These are phyloP conservation scores for Cucurbita ficifolia DNA, from an alignment of 306 rosid genomes.

Conservation along the genomic window DNA sequence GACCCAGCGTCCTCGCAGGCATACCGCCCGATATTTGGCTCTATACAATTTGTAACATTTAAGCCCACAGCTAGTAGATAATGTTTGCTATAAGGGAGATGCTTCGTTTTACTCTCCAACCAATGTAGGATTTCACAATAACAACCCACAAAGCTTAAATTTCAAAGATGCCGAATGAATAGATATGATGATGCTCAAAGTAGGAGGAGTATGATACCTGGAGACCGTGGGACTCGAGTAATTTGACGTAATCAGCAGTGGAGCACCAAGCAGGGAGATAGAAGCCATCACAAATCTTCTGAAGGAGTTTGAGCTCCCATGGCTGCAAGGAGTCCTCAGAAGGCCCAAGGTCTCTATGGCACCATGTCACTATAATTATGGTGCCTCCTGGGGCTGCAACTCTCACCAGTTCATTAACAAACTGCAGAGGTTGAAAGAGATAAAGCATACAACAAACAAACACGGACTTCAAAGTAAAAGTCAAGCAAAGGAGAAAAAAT, in stretches of 20 bases:
- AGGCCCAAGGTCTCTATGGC: slow-evolving; percentile 74
- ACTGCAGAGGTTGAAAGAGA: slow-evolving; percentile 25
- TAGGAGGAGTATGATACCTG: slow-evolving; percentile 19
- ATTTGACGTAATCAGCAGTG: slow-evolving; percentile 52
- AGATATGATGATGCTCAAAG: background rate
- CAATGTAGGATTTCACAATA: no score
- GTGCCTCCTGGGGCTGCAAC: slow-evolving; percentile 87
- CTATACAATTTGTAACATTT: no score
- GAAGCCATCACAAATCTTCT: slow-evolving; percentile 57
- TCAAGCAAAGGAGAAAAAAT: background rate
- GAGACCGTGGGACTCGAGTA: slow-evolving; percentile 40
- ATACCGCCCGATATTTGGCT: no score
- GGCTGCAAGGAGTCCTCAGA: slow-evolving; percentile 41
- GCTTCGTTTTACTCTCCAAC: no score
- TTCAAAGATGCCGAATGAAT: background rate
- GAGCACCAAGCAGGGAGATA: slow-evolving; percentile 98
- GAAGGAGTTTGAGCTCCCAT: slow-evolving; percentile 55
- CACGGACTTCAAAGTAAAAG: background rate
- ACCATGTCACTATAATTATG: slow-evolving; percentile 82
- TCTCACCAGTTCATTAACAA: slow-evolving; percentile 67
- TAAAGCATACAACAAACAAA: background rate
- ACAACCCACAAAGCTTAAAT: no score
- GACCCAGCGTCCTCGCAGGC: no score
- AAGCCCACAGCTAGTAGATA: no score
- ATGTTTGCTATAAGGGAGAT: no score